Evolutionary conservation across 129 eudicot species (phyloP).

Genomic region (Solidago caesia): DNA sequence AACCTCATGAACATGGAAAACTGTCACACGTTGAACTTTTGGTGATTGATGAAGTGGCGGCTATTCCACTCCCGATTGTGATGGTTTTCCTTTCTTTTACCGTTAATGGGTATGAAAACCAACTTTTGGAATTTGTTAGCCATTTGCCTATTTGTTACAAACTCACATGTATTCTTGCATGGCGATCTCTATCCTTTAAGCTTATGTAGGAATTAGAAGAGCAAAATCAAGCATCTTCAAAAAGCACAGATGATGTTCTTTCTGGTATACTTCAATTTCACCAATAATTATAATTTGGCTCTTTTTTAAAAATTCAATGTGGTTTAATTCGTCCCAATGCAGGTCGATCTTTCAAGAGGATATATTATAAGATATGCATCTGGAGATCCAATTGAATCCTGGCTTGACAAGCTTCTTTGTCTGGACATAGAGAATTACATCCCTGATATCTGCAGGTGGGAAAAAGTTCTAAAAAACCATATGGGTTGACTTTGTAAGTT

Average conservation of each 20-base stretch:
- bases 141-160: constrained; percentile 2
- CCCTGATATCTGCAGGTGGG: constrained; percentile 74
- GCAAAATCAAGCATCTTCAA: constrained; percentile 56
- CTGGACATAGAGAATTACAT: constrained; percentile 72
- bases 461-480: constrained; percentile 13
- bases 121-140: background rate
- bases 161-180: constrained; percentile 4
- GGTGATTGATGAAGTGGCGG: constrained; percentile 99
- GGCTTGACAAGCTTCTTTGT: constrained; percentile 89
- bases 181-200: constrained; percentile 80
- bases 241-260: constrained; percentile 46
- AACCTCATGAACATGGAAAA: constrained; percentile 78
- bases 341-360: constrained; percentile 80
- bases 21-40: constrained; percentile 89
- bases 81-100: constrained; percentile 92
- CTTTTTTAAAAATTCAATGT: background rate
- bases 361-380: constrained; percentile 84
- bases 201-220: constrained; percentile 80
- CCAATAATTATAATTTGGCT: background rate
- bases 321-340: constrained; percentile 28
- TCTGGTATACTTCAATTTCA: constrained; percentile 47
- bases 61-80: constrained; percentile 84
- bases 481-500: constrained; percentile 5
- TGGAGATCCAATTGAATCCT: constrained; percentile 87
- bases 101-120: constrained; percentile 60